These are phyloP conservation scores for Hypomontagnella monticulosa DNA, from an alignment of 495 filamentous ascomycete genomes.

Conservation along the genomic window DNA sequence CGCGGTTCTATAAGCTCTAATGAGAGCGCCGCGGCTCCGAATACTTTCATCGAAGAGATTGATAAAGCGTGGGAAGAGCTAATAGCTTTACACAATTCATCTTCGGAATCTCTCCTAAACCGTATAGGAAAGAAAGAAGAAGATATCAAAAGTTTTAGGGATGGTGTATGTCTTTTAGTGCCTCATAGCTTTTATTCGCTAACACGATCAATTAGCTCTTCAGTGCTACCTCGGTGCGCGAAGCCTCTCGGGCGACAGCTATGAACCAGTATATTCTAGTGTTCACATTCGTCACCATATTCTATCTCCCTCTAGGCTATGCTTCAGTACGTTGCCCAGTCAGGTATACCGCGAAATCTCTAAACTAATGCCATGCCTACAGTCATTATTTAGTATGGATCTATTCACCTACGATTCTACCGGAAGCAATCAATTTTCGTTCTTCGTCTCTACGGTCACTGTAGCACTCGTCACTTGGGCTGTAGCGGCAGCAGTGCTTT, in stretches of 20 bases:
- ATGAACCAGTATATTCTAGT: constrained; percentile 71
- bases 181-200: not conserved
- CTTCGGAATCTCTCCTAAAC: constrained; percentile 16
- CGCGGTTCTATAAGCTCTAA: constrained; percentile 8
- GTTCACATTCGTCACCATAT: constrained; percentile 63
- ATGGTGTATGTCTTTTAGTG: constrained; percentile 27
- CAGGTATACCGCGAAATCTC: not conserved
- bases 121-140: constrained; percentile 39
- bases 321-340: constrained; percentile 10
- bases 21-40: constrained; percentile 20
- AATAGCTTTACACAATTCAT: constrained; percentile 24
- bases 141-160: constrained; percentile 39
- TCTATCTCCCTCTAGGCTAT: constrained; percentile 31
- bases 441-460: constrained; percentile 22
- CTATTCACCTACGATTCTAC: constrained; percentile 32
- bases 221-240: constrained; percentile 64
- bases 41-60: constrained; percentile 40
- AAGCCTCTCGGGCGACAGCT: constrained; percentile 63
- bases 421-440: constrained; percentile 16
- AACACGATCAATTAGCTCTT: constrained; percentile 32
- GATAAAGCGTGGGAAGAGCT: constrained; percentile 51
- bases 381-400: constrained; percentile 38
- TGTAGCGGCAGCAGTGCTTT: constrained; percentile 27
- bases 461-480: constrained; percentile 34
- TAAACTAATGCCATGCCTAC: not conserved